phyloP scores from a whole-genome alignment of 305 asterid species.

The Fraxinus nigra region DNA sequence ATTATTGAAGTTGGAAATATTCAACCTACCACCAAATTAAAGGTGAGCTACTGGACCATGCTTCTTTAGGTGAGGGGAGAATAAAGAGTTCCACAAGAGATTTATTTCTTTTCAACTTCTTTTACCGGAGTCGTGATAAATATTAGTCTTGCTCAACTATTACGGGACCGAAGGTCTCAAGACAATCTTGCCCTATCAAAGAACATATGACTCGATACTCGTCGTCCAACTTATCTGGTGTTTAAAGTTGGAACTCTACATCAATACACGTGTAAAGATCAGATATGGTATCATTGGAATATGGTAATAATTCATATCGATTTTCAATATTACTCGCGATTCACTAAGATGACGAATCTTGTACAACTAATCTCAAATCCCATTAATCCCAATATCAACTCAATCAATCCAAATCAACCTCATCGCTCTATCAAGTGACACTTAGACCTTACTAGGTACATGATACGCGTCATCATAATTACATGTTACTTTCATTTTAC shows the following conservation, averaged over 20 bases:
- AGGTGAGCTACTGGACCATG: conserved; percentile 31
- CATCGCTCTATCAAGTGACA: neutral
- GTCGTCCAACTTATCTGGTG: too few relatives aligned
- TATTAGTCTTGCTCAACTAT: neutral
- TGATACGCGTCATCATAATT: neutral
- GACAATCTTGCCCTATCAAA: neutral
- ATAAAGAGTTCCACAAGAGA: neutral
- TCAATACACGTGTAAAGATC: too few relatives aligned
- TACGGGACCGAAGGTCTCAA: too few relatives aligned
- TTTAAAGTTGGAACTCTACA: neutral
- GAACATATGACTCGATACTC: neutral
- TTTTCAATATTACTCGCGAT: neutral
- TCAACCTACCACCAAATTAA: conserved; percentile 23
- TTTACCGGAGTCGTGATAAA: neutral
- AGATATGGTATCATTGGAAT: neutral
- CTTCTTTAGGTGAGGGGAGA: conserved; percentile 14
- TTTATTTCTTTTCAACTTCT: neutral
- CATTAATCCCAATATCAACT: neutral
- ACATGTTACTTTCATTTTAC: neutral
- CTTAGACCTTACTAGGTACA: neutral
- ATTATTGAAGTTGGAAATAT: neutral
- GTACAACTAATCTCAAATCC: neutral
- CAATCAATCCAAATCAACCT: neutral
- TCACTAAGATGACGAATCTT: neutral
- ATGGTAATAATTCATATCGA: too few relatives aligned